Evolutionary conservation across 192 early-diverging fungal species (phyloP), one percentile per base, ranked within the genome.

Genomic region (Coemansia sp.): DNA sequence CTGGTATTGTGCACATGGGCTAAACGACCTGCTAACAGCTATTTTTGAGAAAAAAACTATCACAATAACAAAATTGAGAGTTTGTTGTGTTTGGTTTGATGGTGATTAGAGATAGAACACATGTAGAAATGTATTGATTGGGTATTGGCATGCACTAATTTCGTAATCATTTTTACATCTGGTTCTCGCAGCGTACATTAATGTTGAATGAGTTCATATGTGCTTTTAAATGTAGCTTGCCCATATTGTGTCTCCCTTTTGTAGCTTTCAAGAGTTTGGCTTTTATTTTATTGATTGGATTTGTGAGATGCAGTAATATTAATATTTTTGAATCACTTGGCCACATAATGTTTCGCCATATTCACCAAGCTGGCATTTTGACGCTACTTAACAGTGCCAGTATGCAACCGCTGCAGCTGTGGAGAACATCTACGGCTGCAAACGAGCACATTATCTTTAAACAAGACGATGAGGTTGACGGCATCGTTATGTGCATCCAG

Each of bases 1-100:
- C 95, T 39, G 97, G 97, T 61, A 84, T 94, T 59, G 77, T 94
- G 64, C 86, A 86, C 50, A 80, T 87, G 69, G 88, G 82, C 53
- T 92, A 89, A 73, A 47, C 16, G 17, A 37, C 39, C 2, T 10
- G 17, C 9, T 57, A 4, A 11, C n/a, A 17, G 16, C 38, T 17
- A 56, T 56, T 38, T 57, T 57, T 57, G n/a, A 29, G 31, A 26
- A 31, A 11, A 37, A 7, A 4, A 53, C 14, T 25, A 10, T 14
- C 7, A 45, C 9, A n/a, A 35, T 35, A 35, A 35, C 31, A 35
- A 35, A 35, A 35, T 35, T 35, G 31, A 35, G 2, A 35, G 31
- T 8, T 35, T 35, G 27, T 29, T 35, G 31, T 35, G 31, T 35
- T 35, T 35, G 31, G 31, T 8, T 35, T 6, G 31, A 8, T 35